These are phyloP conservation scores for Pneumocystis canis DNA, from an alignment of 1,139 yeast genomes.

Conservation along the genomic window DNA sequence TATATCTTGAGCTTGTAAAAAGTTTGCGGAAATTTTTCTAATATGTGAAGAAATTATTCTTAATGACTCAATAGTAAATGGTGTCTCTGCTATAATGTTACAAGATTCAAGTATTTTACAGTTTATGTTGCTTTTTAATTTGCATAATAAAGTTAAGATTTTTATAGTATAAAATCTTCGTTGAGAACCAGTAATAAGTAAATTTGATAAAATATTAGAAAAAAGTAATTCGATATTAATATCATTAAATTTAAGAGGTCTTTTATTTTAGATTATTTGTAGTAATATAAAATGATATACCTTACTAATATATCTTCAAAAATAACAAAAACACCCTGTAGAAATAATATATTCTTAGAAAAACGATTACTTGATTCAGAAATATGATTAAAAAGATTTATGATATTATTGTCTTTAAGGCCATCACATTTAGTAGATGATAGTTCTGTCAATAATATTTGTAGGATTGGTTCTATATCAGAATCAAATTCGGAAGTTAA, in stretches of 20 bases:
- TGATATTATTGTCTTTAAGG: neutral
- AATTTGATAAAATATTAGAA: conserved; percentile 2
- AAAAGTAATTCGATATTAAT: neutral
- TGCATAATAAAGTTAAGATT: conserved; percentile 4
- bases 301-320: conserved; percentile 1
- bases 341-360: neutral
- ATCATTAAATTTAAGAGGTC: conserved; percentile 2
- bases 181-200: conserved; percentile 5
- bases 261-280: conserved; percentile 1
- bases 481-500: neutral
- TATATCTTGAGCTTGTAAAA: conserved; percentile 28
- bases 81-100: conserved; percentile 52
- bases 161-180: conserved; percentile 7
- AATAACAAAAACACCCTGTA: conserved; percentile 1
- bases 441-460: neutral
- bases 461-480: neutral
- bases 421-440: neutral
- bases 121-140: conserved; percentile 2
- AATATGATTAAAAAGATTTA: neutral
- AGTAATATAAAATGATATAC: neutral
- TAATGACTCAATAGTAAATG: conserved; percentile 51
- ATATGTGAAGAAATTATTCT: conserved; percentile 63
- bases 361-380: neutral
- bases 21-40: conserved; percentile 41
- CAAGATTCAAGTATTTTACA: conserved; percentile 29